Evolutionary conservation across 345 rosid genomes (phyloP).

Genomic region (Balakata baccata): DNA sequence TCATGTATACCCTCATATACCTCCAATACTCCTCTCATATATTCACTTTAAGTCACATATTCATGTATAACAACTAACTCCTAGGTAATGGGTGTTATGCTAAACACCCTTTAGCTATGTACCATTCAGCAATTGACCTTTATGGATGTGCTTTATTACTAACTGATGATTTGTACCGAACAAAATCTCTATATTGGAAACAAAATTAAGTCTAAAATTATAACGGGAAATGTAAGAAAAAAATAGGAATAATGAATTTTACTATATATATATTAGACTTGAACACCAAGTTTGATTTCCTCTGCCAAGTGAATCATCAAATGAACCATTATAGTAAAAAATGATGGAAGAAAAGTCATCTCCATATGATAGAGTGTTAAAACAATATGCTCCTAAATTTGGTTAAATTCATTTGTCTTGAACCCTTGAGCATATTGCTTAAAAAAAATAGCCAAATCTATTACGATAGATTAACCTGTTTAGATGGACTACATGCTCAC

Average conservation of each 20-base stretch:
- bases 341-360: not conserved
- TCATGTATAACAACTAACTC: no score
- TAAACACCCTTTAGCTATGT: not conserved
- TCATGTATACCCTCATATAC: no score
- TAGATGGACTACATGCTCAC: no score
- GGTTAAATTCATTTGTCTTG: not conserved
- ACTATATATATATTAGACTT: not conserved
- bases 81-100: no score
- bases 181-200: not conserved
- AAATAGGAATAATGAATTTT: not conserved
- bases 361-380: not conserved
- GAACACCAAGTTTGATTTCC: not conserved
- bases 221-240: not conserved
- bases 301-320: slow-evolving; percentile 1
- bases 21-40: no score
- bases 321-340: slow-evolving; percentile 10
- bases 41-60: no score
- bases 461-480: not conserved
- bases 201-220: not conserved
- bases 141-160: not conserved
- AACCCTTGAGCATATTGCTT: slow-evolving; percentile 1
- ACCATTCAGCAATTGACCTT: slow-evolving; percentile 7
- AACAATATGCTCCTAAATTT: not conserved
- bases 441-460: not conserved
- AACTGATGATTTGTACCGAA: not conserved